Evolutionary conservation across 1,284 basidiomycete genomes (phyloP), one percentile per base, ranked within the genome.

Genomic region (Cryptococcus hybrid): DNA sequence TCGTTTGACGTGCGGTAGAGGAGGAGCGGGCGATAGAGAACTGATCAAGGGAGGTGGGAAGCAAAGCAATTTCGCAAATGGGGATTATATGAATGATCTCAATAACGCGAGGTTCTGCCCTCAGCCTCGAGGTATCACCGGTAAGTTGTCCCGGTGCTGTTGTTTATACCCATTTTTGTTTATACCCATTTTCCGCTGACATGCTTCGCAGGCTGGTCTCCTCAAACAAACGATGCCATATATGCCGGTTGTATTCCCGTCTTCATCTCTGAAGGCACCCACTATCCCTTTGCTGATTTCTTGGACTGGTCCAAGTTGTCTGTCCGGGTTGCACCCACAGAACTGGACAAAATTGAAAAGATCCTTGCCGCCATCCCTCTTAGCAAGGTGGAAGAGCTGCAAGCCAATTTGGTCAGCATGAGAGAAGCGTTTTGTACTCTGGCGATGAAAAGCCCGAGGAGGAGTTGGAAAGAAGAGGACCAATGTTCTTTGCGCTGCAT

Each of bases 191-290:
- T 18, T 18, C 18, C 18, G 18, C 18, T 18, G 18, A 18, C 18
- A 18, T 18, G 18, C 18, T 18, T 18, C 18, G 18, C 18, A 71
- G 75, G 77, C 54, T 77, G 80, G 79, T 77, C 79, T 3, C 77
- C 78, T 7, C 72, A 78, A n/a, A 70, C 75, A 3, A 77, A 73
- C 64, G 80, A 81, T 60, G 79, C 78, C n/a, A 78, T 81, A 51
- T 80, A 72, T 58, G 78, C 79, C 7, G 80, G 80, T 44, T 81
- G 80, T 66, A 81, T 81, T 46, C 79, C 80, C 9, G 77, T 80
- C 48, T 72, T 80, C 50, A 75, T 78, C 47, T 71, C 75, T 57
- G 79, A 81, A 60, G 75, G 74, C 8, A 70, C 75, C 11, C 72
- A 78, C 57, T 78, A 76, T 63, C 79, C 80, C n/a, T 80, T 78